Evolutionary conservation across 192 early-diverging fungal genomes (phyloP).

Genomic region (Blastocladiella britannica): DNA sequence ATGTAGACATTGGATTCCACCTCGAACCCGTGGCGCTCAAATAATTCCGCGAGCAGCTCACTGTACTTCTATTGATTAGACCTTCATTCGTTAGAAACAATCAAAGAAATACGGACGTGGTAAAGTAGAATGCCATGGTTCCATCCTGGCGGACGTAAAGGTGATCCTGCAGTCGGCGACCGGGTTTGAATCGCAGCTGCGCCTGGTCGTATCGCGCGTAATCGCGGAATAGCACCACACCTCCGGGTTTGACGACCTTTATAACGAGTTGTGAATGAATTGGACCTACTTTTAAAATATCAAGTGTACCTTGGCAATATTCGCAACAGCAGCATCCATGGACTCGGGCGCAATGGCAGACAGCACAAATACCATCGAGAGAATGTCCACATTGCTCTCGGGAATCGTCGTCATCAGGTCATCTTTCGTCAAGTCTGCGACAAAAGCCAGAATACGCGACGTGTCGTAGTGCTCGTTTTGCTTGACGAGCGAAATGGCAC

Average conservation of each 20-base stretch:
- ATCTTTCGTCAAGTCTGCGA: conserved; percentile 24
- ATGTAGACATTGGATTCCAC: conserved; percentile 18
- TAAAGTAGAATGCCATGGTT: conserved; percentile 29
- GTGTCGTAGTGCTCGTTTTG: conserved; percentile 18
- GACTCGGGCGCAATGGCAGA: conserved; percentile 28
- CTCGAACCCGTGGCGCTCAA: conserved; percentile 18
- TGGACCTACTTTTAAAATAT: too few species aligned
- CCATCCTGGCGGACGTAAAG: conserved; percentile 26
- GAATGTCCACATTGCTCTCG: conserved; percentile 16
- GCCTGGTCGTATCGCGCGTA: conserved; percentile 27
- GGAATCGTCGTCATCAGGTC: conserved; percentile 16
- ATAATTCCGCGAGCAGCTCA: conserved; percentile 12
- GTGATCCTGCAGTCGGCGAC: conserved; percentile 16
- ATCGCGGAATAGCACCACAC: conserved; percentile 23
- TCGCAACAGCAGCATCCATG: conserved; percentile 13
- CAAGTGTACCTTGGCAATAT: conserved; percentile 15
- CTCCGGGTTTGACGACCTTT: conserved; percentile 26
- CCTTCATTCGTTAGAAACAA: too few species aligned
- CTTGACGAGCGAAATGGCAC: conserved; percentile 26
- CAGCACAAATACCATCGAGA: conserved; percentile 23
- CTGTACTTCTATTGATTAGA: too few species aligned
- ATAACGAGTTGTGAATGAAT: too few species aligned
- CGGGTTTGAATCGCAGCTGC: conserved; percentile 27
- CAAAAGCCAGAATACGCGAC: conserved; percentile 20
- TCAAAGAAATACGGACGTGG: conserved; percentile 6